phyloP scores from a whole-genome alignment of 2,329 filamentous ascomycete genomes.

The Celoporthe dispersa region DNA sequence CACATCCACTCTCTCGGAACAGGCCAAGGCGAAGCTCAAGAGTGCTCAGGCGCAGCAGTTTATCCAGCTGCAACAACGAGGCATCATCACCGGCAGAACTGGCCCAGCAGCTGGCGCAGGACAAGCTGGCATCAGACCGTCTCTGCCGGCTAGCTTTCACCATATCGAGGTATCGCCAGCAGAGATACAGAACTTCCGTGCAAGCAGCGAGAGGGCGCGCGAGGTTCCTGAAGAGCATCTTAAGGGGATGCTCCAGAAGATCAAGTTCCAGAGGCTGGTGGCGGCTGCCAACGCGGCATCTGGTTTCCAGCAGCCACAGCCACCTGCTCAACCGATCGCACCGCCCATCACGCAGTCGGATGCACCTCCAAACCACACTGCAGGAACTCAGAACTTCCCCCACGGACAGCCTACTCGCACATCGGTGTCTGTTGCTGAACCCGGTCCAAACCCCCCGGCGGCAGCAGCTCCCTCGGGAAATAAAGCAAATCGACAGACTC shows the following conservation, averaged over 20 bases:
- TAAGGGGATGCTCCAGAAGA: slow-evolving; percentile 28
- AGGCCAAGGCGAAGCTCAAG: slow-evolving; percentile 40
- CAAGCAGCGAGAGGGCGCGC: slow-evolving; percentile 31
- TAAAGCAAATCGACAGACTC: slow-evolving; percentile 35
- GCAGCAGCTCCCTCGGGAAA: slow-evolving; percentile 31
- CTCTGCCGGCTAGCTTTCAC: slow-evolving; percentile 33
- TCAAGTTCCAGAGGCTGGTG: slow-evolving; percentile 30
- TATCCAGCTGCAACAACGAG: slow-evolving; percentile 24
- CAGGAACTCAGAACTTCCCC: slow-evolving; percentile 33
- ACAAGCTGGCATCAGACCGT: slow-evolving; percentile 21
- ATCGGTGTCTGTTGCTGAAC: slow-evolving; percentile 33
- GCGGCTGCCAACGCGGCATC: slow-evolving; percentile 29
- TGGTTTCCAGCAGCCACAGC: slow-evolving; percentile 10
- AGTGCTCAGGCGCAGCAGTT: slow-evolving; percentile 48
- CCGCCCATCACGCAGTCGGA: slow-evolving; percentile 21
- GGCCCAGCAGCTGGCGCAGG: slow-evolving; percentile 21
- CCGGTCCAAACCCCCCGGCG: slow-evolving; percentile 32
- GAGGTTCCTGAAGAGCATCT: slow-evolving; percentile 34
- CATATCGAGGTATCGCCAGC: slow-evolving; percentile 34
- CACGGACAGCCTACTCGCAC: slow-evolving; percentile 32
- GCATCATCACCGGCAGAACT: slow-evolving; percentile 28
- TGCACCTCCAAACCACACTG: background rate
- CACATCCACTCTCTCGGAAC: slow-evolving; percentile 38
- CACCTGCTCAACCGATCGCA: slow-evolving; percentile 18
- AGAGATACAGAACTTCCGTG: slow-evolving; percentile 36